Conservation (phyloP, 768 basidiomycete species). For the Mycena crocata region DNA sequence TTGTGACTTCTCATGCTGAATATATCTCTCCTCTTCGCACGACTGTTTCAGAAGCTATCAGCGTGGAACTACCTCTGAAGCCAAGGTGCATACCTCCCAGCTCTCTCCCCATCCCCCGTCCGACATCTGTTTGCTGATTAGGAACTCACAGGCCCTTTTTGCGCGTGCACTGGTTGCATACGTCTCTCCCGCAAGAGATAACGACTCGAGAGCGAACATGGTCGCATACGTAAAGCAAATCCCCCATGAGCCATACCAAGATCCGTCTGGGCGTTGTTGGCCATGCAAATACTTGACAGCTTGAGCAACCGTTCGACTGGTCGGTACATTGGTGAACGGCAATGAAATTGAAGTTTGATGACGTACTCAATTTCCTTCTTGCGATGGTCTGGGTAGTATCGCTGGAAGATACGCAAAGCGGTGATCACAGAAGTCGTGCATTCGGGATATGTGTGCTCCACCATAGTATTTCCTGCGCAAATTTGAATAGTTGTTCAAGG, state of each 20-base stretch:
- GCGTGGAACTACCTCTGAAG: background rate
- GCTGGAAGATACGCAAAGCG: constrained; percentile 84
- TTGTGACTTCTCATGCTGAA: constrained; percentile 86
- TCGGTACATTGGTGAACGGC: background rate
- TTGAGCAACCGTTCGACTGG: constrained; percentile 68
- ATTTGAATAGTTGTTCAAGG: background rate
- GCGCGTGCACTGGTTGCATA: constrained; percentile 78
- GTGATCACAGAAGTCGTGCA: constrained; percentile 97
- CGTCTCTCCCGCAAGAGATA: constrained; percentile 90
- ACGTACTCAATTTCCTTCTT: constrained; percentile 75
- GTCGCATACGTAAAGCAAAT: constrained; percentile 99
- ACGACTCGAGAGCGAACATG: constrained; percentile 93
- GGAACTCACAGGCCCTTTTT: constrained; percentile 84
- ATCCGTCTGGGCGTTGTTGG: constrained; percentile 85
- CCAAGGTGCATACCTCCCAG: constrained; percentile 75
- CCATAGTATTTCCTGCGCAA: constrained; percentile 89
- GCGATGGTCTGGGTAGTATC: constrained; percentile 84
- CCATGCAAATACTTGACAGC: constrained; percentile 87
- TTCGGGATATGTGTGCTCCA: constrained; percentile 94
- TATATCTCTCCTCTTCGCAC: constrained; percentile 81
- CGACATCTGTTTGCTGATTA: constrained; percentile 81
- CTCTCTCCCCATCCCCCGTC: constrained; percentile 99
- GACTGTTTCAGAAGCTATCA: constrained; percentile 60
- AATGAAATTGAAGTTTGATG: background rate
- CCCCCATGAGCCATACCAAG: constrained; percentile 97